These are phyloP conservation scores for Stereum hirsutum DNA, from an alignment of 1,284 basidiomycete genomes.

Conservation along the genomic window DNA sequence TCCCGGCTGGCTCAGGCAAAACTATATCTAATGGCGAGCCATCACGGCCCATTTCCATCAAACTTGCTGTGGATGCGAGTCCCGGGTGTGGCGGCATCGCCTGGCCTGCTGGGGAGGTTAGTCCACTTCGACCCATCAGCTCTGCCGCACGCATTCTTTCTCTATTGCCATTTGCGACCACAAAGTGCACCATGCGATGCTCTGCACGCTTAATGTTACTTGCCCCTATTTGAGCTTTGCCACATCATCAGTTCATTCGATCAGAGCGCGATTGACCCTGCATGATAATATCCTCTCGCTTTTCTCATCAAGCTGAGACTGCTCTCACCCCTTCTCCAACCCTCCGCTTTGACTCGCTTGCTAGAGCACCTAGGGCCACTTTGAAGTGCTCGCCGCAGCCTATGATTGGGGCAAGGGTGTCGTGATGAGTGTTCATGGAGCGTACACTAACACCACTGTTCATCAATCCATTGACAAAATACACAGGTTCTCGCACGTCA, in stretches of 20 bases:
- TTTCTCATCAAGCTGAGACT: no score
- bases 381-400: no score
- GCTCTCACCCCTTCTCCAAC: neutral
- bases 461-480: conserved; percentile 2
- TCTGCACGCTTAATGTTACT: no score
- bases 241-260: no score
- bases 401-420: no score
- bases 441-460: neutral
- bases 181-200: no score
- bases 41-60: conserved; percentile 27
- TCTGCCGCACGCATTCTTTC: no score
- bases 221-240: no score
- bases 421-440: no score
- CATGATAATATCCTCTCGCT: neutral
- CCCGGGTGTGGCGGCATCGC: conserved; percentile 88
- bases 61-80: conserved; percentile 62
- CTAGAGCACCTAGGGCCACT: no score
- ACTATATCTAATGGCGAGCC: neutral
- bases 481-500: conserved; percentile 72
- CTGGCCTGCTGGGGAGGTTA: conserved; percentile 88
- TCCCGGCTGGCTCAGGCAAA: conserved; percentile 18
- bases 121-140: conserved; percentile 19
- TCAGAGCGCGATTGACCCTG: no score
- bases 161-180: no score
- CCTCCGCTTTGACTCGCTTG: neutral